Conservation (phyloP, 2,329 filamentous ascomycete species). For the Paecilomyces fulvus region DNA sequence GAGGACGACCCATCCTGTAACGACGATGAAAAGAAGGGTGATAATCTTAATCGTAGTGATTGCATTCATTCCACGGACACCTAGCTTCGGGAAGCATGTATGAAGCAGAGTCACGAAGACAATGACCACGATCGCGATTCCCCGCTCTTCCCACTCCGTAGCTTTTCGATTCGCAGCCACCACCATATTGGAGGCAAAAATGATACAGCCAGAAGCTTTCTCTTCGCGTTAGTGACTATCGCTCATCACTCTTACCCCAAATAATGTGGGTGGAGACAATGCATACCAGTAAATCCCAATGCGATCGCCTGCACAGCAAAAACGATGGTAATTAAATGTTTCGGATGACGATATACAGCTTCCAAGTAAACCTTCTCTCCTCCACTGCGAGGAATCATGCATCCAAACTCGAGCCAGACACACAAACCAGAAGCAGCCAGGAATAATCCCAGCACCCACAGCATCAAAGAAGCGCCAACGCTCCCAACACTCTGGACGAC, state of each 20-base stretch:
- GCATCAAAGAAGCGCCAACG: constrained; percentile 50
- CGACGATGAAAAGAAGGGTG: constrained; percentile 57
- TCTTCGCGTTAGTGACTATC: not conserved
- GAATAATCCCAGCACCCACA: constrained; percentile 56
- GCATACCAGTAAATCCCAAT: constrained; percentile 51
- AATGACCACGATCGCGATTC: constrained; percentile 58
- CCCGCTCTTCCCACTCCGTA: constrained; percentile 59
- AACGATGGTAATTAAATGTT: constrained; percentile 53
- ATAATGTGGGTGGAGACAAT: not conserved
- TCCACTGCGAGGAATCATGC: constrained; percentile 58
- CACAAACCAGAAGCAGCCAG: constrained; percentile 53
- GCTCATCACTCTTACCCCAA: not conserved
- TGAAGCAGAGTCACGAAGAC: constrained; percentile 59
- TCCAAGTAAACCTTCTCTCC: constrained; percentile 63
- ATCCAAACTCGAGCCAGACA: constrained; percentile 57
- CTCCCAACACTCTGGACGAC: constrained; percentile 58
- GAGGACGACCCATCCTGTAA: constrained; percentile 54
- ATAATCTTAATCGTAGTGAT: constrained; percentile 59
- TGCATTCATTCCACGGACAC: constrained; percentile 37
- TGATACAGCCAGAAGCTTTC: constrained; percentile 29
- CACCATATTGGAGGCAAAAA: constrained; percentile 64
- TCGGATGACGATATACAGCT: constrained; percentile 54
- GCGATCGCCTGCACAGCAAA: constrained; percentile 55
- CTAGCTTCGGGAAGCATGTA: constrained; percentile 34
- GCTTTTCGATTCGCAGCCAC: constrained; percentile 56